A percentile compares a stretch with the other conserved stretches of the same genome.
These are phyloP conservation scores for Hygrophorus russula DNA, from an alignment of 768 basidiomycete species.

Conservation along the genomic window DNA sequence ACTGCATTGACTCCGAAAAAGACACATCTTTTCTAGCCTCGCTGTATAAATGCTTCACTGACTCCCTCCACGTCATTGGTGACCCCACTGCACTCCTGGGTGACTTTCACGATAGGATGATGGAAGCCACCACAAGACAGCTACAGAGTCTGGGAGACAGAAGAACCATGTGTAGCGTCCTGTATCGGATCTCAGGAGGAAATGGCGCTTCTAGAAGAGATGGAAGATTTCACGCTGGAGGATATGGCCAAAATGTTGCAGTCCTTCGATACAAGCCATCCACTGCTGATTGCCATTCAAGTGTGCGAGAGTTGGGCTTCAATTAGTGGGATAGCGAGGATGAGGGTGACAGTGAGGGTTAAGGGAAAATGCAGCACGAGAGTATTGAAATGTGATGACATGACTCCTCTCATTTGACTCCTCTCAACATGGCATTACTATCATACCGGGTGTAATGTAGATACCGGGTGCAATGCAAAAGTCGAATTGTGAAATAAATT, in stretches of 20 bases:
- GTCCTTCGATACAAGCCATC: conserved; percentile 46
- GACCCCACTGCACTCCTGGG: conserved; percentile 39
- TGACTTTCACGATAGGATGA: conserved; percentile 40
- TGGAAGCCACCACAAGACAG: conserved; percentile 65
- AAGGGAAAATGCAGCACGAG: too few relatives aligned
- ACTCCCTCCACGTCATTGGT: conserved; percentile 49
- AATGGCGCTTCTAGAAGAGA: conserved; percentile 62
- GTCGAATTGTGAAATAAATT: too few relatives aligned
- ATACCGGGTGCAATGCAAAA: too few relatives aligned
- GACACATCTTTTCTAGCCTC: conserved; percentile 73
- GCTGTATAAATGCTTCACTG: conserved; percentile 59
- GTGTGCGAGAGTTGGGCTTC: conserved; percentile 61
- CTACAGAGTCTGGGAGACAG: conserved; percentile 56
- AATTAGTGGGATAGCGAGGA: conserved; percentile 38
- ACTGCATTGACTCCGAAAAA: conserved; percentile 51
- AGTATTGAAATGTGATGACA: too few relatives aligned
- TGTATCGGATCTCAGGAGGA: conserved; percentile 37
- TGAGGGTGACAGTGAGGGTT: conserved; percentile 22
- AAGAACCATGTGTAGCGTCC: conserved; percentile 36
- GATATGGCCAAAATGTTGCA: conserved; percentile 62
- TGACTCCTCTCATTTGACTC: too few relatives aligned
- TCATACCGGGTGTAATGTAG: too few relatives aligned
- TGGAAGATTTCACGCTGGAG: conserved; percentile 73
- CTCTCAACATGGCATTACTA: too few relatives aligned
- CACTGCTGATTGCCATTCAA: conserved; percentile 56